These are phyloP conservation scores for Aspergillus pseudoterreus DNA, from an alignment of 2,329 filamentous ascomycete species.

Conservation along the genomic window DNA sequence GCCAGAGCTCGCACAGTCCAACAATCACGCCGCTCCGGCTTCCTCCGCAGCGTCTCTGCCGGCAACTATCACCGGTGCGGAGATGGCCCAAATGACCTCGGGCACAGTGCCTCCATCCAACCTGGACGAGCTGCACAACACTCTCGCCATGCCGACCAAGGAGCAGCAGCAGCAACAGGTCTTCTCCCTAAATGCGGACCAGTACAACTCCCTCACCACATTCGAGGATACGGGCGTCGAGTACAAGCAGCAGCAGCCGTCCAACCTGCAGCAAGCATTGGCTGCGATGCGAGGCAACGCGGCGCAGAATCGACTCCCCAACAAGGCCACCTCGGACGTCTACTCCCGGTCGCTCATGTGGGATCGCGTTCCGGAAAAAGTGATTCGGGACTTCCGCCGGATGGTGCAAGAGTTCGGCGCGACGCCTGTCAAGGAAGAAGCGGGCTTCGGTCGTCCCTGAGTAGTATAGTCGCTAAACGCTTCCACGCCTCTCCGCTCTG, in stretches of 20 bases:
- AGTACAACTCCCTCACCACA: conserved; percentile 80
- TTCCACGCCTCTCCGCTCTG: conserved; percentile 7
- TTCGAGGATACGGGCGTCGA: conserved; percentile 53
- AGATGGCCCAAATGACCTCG: conserved; percentile 39
- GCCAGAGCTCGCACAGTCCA: conserved; percentile 51
- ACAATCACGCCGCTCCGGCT: conserved; percentile 30
- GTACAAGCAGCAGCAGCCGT: conserved; percentile 39
- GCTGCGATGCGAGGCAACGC: conserved; percentile 69
- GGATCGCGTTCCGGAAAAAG: conserved; percentile 89
- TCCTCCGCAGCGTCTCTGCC: conserved; percentile 23
- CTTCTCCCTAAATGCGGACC: conserved; percentile 78
- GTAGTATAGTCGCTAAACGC: conserved; percentile 7
- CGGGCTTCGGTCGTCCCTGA: conserved; percentile 16
- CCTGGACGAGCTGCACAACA: conserved; percentile 64
- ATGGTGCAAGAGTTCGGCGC: conserved; percentile 73
- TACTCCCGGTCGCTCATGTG: conserved; percentile 90
- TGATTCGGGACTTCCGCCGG: conserved; percentile 87
- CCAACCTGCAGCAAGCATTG: conserved; percentile 59
- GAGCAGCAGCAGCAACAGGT: conserved; percentile 85
- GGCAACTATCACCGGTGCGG: conserved; percentile 34
- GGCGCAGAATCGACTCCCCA: conserved; percentile 56
- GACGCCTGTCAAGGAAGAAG: conserved; percentile 27
- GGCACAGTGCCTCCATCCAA: conserved; percentile 28
- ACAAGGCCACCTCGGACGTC: conserved; percentile 69
- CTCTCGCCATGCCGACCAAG: conserved; percentile 70